phyloP scores from a whole-genome alignment of 208 protist genomes.

The Trichomonas gallinae region DNA sequence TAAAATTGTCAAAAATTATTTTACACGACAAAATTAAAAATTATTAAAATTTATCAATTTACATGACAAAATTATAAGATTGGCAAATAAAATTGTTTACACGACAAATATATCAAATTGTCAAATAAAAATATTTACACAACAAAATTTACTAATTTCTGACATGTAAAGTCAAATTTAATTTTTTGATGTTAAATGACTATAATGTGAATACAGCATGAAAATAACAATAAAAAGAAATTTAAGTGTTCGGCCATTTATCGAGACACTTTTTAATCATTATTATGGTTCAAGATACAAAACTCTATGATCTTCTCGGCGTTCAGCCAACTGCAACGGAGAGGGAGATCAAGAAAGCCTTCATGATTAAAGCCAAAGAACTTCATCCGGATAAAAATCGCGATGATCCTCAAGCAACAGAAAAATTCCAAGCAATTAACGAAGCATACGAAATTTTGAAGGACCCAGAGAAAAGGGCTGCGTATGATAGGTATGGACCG shows the following conservation, averaged over 20 bases:
- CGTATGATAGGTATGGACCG: background rate
- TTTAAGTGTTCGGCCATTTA: background rate
- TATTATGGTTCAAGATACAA: background rate
- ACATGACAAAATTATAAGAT: too few species aligned
- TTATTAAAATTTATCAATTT: too few species aligned
- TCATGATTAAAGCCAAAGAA: background rate
- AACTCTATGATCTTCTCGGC: background rate
- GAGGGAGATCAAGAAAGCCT: background rate
- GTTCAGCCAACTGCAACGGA: background rate
- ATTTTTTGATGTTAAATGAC: too few species aligned
- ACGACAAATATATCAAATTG: too few species aligned
- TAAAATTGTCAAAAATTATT: too few species aligned
- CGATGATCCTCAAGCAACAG: background rate
- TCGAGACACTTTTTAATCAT: background rate
- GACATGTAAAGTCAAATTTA: too few species aligned
- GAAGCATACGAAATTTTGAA: slow-evolving; percentile 19
- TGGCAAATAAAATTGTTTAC: too few species aligned
- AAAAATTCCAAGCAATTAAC: slow-evolving; percentile 21
- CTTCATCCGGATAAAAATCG: slow-evolving; percentile 21
- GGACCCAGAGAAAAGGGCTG: background rate
- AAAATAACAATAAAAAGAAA: too few species aligned
- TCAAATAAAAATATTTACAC: too few species aligned
- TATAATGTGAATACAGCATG: too few species aligned
- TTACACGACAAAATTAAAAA: too few species aligned
- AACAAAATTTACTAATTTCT: too few species aligned